phyloP scores from a whole-genome alignment of 345 rosid species.

The Aquilaria sinensis region DNA sequence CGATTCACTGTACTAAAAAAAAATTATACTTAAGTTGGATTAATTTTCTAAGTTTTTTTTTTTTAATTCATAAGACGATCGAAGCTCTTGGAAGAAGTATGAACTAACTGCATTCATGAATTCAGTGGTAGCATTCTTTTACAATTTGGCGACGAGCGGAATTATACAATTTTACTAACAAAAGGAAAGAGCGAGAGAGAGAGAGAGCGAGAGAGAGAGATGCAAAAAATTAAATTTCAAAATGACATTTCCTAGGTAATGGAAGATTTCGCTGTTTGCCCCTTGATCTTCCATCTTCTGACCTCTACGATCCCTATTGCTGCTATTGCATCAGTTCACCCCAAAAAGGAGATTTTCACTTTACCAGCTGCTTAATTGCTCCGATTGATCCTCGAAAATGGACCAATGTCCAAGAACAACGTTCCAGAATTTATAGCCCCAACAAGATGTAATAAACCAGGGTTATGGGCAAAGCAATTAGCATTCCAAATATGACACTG shows the following conservation, averaged over 20 bases:
- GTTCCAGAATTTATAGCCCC: constrained; percentile 47
- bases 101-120: not conserved
- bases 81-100: constrained; percentile 13
- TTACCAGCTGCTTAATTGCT: not conserved
- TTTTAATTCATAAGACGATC: not conserved
- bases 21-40: too few relatives aligned
- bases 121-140: constrained; percentile 17
- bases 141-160: constrained; percentile 25
- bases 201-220: too few relatives aligned
- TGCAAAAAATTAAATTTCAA: not conserved
- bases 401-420: not conserved
- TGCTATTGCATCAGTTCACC: constrained; percentile 6
- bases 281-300: not conserved
- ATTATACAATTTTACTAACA: constrained; percentile 33
- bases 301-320: not conserved
- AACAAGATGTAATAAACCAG: constrained; percentile 83
- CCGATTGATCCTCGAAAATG: not conserved
- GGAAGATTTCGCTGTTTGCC: constrained; percentile 13
- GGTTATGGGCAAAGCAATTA: constrained; percentile 92
- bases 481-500: constrained; percentile 98
- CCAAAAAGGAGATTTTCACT: not conserved
- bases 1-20: too few relatives aligned
- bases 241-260: constrained; percentile 2
- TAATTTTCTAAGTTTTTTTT: too few relatives aligned
- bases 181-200: not conserved